phyloP scores from a whole-genome alignment of 2,329 filamentous ascomycete genomes.

The Cercospora sp. region DNA sequence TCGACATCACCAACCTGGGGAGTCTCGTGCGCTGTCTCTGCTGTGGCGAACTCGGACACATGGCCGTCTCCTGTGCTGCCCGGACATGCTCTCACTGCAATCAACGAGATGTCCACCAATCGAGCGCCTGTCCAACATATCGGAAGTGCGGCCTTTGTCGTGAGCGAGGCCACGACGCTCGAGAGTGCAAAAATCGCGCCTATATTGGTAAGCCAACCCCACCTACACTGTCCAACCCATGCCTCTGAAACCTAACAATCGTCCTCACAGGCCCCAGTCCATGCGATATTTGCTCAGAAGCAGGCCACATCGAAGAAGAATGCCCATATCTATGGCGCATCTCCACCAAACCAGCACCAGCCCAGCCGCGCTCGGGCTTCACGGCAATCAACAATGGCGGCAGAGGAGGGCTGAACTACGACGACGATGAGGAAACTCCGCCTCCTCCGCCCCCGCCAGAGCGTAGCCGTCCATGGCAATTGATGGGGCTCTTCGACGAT shows the following conservation, averaged over 20 bases:
- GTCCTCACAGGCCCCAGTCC: not conserved
- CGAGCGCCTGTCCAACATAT: slow-evolving; percentile 15
- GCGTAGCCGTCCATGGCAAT: slow-evolving; percentile 16
- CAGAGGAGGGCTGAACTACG: slow-evolving; percentile 6
- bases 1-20: slow-evolving; percentile 6
- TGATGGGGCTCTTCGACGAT: slow-evolving; percentile 19
- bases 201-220: not conserved
- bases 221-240: not conserved
- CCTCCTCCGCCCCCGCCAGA: slow-evolving; percentile 7
- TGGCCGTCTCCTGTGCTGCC: slow-evolving; percentile 8
- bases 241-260: not conserved
- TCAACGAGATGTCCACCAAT: slow-evolving; percentile 13
- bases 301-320: slow-evolving; percentile 30
- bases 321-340: slow-evolving; percentile 30
- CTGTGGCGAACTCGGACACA: slow-evolving; percentile 21
- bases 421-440: slow-evolving; percentile 5
- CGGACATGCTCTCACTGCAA: slow-evolving; percentile 20
- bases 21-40: slow-evolving; percentile 19
- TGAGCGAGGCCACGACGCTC: slow-evolving; percentile 20
- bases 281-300: not conserved
- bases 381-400: not conserved
- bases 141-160: slow-evolving; percentile 22
- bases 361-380: not conserved
- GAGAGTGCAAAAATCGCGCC: slow-evolving; percentile 8
- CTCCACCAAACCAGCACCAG: not conserved